Percentiles rank a stretch among this genome's conserved stretches.
These are phyloP conservation scores for Papiliotrema nemorosa DNA, from an alignment of 1,284 basidiomycete species.

Conservation along the genomic window DNA sequence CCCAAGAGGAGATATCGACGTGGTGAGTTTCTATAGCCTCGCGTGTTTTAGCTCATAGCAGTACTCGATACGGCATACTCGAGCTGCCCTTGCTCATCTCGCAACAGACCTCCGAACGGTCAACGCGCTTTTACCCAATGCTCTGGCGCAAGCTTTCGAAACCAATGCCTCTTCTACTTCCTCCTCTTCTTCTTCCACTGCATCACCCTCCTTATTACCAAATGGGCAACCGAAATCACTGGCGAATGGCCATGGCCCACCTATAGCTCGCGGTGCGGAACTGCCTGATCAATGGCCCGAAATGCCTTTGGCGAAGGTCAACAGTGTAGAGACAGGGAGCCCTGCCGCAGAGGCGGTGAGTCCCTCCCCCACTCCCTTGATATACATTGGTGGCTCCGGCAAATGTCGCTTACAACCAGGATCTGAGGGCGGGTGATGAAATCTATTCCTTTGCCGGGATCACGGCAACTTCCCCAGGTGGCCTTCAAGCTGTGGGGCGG, in stretches of 20 bases:
- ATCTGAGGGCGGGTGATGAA: slow-evolving; percentile 65
- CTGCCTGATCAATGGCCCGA: slow-evolving; percentile 25
- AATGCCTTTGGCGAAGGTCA: slow-evolving; percentile 65
- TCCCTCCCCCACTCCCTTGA: too few relatives aligned
- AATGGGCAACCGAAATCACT: background rate
- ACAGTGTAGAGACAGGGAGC: slow-evolving; percentile 69
- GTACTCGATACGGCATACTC: slow-evolving; percentile 71
- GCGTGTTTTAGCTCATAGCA: slow-evolving; percentile 5
- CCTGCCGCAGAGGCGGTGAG: slow-evolving; percentile 74
- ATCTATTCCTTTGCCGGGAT: slow-evolving; percentile 69
- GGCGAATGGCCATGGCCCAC: slow-evolving; percentile 12
- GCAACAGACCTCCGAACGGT: slow-evolving; percentile 69
- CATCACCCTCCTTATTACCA: background rate
- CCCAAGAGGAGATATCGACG: slow-evolving; percentile 68
- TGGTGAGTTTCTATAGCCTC: slow-evolving; percentile 44
- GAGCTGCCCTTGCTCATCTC: slow-evolving; percentile 49
- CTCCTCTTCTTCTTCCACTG: background rate
- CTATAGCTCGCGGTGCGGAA: background rate
- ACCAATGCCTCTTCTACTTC: slow-evolving; percentile 40
- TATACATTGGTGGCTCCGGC: too few relatives aligned
- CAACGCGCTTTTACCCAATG: slow-evolving; percentile 64
- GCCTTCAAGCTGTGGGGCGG: slow-evolving; percentile 63
- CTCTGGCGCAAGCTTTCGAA: slow-evolving; percentile 59
- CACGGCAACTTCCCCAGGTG: slow-evolving; percentile 43
- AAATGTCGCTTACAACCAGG: slow-evolving; percentile 55